These are phyloP conservation scores for Epichloe gansuensis DNA, from an alignment of 2,329 filamentous ascomycete genomes.

Conservation along the genomic window DNA sequence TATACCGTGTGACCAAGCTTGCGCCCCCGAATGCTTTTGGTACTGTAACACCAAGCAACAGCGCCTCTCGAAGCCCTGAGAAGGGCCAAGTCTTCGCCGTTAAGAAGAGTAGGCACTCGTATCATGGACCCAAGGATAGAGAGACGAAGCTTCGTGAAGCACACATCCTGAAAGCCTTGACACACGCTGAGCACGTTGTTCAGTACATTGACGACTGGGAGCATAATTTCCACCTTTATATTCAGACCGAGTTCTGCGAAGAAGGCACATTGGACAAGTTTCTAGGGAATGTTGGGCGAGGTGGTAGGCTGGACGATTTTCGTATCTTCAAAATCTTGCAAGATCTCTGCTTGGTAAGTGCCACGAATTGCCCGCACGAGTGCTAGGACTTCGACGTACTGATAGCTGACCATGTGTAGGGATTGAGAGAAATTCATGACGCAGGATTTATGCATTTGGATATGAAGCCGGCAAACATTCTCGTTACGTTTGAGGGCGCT, in stretches of 20 bases:
- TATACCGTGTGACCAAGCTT: conserved; percentile 59
- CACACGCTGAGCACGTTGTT: conserved; percentile 72
- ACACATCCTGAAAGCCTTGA: conserved; percentile 60
- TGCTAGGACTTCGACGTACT: not conserved
- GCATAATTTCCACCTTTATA: conserved; percentile 72
- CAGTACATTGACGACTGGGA: conserved; percentile 83
- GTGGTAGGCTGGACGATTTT: conserved; percentile 87
- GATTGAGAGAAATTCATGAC: conserved; percentile 80
- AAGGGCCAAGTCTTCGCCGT: conserved; percentile 67
- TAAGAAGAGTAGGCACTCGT: conserved; percentile 79
- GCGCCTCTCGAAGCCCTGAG: conserved; percentile 37
- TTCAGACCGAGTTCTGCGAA: conserved; percentile 94
- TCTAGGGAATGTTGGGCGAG: conserved; percentile 66
- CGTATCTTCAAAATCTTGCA: conserved; percentile 96
- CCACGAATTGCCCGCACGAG: not conserved
- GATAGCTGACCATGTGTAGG: conserved; percentile 37
- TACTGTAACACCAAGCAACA: conserved; percentile 32
- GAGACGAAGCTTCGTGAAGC: conserved; percentile 77
- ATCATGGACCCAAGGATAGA: conserved; percentile 67
- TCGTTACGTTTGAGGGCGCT: conserved; percentile 68
- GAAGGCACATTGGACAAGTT: conserved; percentile 85
- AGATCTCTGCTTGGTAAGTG: conserved; percentile 66
- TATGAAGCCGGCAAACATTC: conserved; percentile 72
- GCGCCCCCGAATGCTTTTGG: conserved; percentile 23
- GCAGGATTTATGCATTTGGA: conserved; percentile 77